Conservation (phyloP, 192 early-diverging fungal genomes). For the Entrophospora sp. region DNA sequence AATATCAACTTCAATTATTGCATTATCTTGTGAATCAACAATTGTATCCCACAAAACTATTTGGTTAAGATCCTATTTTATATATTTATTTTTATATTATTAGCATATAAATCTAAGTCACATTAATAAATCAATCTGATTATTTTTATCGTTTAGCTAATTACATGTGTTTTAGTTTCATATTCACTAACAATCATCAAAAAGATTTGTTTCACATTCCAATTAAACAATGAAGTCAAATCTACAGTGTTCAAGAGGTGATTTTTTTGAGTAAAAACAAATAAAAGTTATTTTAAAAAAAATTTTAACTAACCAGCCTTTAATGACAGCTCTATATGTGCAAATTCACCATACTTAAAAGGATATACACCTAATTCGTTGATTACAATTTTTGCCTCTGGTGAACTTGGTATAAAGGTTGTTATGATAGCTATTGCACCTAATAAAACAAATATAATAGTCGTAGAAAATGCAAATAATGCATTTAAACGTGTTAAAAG, state of each 20-base stretch:
- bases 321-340: slow-evolving; percentile 1
- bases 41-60: slow-evolving; percentile 80
- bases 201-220: slow-evolving; percentile 89
- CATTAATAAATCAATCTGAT: not conserved
- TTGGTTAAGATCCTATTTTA: slow-evolving; percentile 53
- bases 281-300: no score
- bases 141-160: not conserved
- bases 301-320: slow-evolving; percentile 16
- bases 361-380: not conserved
- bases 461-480: slow-evolving; percentile 17
- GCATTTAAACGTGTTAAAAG: slow-evolving; percentile 3
- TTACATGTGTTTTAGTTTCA: slow-evolving; percentile 56
- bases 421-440: not conserved
- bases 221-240: slow-evolving; percentile 69
- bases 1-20: slow-evolving; percentile 45
- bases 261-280: no score
- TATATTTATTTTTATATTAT: not conserved
- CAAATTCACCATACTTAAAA: slow-evolving; percentile 19
- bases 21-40: slow-evolving; percentile 57
- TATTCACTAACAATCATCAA: slow-evolving; percentile 72
- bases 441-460: slow-evolving; percentile 9
- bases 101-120: not conserved
- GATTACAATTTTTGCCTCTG: not conserved
- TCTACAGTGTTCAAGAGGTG: no score
- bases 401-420: slow-evolving; percentile 5